These are phyloP conservation scores for Chrysochromulina tobinii DNA, from an alignment of 78 protist genomes.

Conservation along the genomic window DNA sequence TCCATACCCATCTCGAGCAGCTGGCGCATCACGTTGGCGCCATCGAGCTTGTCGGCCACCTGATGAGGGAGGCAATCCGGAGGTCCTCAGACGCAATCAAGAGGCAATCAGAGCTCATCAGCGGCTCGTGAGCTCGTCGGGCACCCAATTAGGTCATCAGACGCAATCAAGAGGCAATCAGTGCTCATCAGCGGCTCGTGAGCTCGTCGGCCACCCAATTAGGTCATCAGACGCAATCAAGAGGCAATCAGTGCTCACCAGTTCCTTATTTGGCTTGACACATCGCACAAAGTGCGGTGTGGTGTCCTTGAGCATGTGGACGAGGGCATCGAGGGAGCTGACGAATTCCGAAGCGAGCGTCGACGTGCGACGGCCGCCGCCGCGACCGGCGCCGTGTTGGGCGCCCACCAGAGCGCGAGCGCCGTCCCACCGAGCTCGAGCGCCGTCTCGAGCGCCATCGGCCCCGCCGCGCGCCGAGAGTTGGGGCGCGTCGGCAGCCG, in stretches of 20 bases:
- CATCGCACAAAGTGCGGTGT: conserved; percentile 48
- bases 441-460: not conserved
- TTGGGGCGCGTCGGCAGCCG: not conserved
- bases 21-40: conserved; percentile 9
- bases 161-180: too few relatives aligned
- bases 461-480: not conserved
- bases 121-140: too few relatives aligned
- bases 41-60: not conserved
- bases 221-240: too few relatives aligned
- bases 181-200: too few relatives aligned
- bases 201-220: too few relatives aligned
- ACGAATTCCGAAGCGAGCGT: not conserved
- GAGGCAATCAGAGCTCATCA: too few relatives aligned
- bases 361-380: not conserved
- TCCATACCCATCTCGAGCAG: not conserved
- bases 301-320: not conserved
- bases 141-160: too few relatives aligned
- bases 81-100: too few relatives aligned
- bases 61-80: too few relatives aligned
- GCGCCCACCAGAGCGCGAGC: too few relatives aligned
- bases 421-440: not conserved
- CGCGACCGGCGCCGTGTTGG: not conserved
- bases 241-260: not conserved
- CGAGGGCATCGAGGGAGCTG: conserved; percentile 17
- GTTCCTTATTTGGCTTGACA: conserved; percentile 39